Evolutionary conservation across 129 eudicot genomes (phyloP).

Genomic region (Smallanthus sonchifolius): DNA sequence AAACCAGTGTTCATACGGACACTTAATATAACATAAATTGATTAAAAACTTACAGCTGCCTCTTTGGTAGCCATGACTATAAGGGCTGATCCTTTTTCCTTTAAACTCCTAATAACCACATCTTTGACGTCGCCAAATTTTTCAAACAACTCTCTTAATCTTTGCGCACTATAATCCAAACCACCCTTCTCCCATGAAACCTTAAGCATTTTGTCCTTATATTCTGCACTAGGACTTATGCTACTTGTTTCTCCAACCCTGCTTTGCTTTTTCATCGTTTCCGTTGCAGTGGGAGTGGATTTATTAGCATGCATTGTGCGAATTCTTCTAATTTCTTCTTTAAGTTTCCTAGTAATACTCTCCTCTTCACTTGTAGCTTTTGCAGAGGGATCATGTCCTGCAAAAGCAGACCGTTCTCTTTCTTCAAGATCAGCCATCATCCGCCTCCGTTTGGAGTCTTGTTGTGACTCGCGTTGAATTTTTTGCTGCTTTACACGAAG

Average conservation of each 20-base stretch:
- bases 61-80: conserved; percentile 70
- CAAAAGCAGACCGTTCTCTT: conserved; percentile 67
- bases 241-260: conserved; percentile 15
- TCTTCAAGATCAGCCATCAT: conserved; percentile 84
- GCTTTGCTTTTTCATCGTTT: conserved; percentile 21
- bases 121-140: conserved; percentile 72
- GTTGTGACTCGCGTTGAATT: conserved; percentile 45
- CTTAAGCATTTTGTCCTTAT: conserved; percentile 58
- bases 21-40: not conserved
- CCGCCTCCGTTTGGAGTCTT: conserved; percentile 59
- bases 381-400: conserved; percentile 31
- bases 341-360: conserved; percentile 45
- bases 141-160: conserved; percentile 49
- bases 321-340: conserved; percentile 61
- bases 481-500: conserved; percentile 54
- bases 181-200: conserved; percentile 78
- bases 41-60: conserved; percentile 48
- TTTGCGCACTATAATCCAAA: conserved; percentile 52
- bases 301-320: conserved; percentile 54
- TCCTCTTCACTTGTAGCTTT: conserved; percentile 65
- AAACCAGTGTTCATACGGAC: not conserved
- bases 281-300: conserved; percentile 9
- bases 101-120: conserved; percentile 63
- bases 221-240: conserved; percentile 28
- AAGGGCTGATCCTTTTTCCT: conserved; percentile 68